Evolutionary conservation across 768 basidiomycete species (phyloP), one percentile per base, ranked within the genome.

Genomic region (Tricholoma terreum): DNA sequence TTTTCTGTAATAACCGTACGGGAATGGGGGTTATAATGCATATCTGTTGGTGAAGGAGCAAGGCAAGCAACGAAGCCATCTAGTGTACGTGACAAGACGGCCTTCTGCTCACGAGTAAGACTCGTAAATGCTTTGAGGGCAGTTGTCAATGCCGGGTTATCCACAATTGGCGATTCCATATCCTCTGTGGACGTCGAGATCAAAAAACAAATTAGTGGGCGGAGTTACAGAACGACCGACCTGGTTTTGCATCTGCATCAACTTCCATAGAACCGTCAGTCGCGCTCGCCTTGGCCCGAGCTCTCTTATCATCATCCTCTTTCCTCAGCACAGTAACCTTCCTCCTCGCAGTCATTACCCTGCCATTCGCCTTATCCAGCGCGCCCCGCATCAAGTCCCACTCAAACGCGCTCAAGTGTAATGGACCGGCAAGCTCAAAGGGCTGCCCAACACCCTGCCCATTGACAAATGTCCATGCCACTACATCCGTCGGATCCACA

Each of bases 401-500:
- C 69, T 93, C 86, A 61, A 87, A 84, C 43, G 84, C 77, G 51
- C 77, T 80, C 38, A 65, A 35, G 21, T 61, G 58, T 31, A 64
- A 36, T 15, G 64, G 57, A 6, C 61, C 65, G 30, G 60, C 63
- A 50, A 64, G 45, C 22, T 64, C 68, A 21, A 61, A 61, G 46
- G 62, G 59, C n/a, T 65, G 61, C 15, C 58, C 69, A 22, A 68
- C 61, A 6, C 67, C 69, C 8, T 69, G 74, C 11, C 79, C 77
- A 58, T 84, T 80, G 50, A 75, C 68, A 71, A 98, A 96, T 15
- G 88, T 84, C 89, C 91, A 96, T 3, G 75, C 76, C 54, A 97
- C 87, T 8, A 98, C 89, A 62, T 99, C 95, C 14, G 86, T 85
- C 0, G 95, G 93, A 64, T 98, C 94, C 38, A 98, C 89, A 56